A percentile compares a stretch with the other conserved stretches of the same genome.
phyloP scores from a whole-genome alignment of 2,329 filamentous ascomycete genomes.

The Microcyclosporella mali region DNA sequence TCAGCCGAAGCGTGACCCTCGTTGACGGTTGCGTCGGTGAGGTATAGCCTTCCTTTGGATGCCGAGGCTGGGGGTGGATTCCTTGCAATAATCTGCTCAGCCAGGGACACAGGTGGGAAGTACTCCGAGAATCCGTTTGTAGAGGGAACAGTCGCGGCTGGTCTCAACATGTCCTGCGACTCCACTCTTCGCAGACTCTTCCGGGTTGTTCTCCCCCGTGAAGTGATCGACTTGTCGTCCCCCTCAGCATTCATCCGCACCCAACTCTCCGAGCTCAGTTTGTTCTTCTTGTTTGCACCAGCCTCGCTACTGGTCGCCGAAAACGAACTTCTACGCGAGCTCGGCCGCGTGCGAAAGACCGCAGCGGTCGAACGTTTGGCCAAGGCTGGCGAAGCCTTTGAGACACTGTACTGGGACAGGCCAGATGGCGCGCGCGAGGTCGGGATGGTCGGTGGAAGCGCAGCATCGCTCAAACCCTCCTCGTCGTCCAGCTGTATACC shows the following conservation, averaged over 20 bases:
- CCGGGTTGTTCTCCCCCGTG: constrained; percentile 14
- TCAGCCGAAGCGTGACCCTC: constrained; percentile 17
- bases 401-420: constrained; percentile 60
- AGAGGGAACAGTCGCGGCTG: constrained; percentile 1
- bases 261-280: constrained; percentile 31
- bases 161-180: constrained; percentile 23
- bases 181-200: constrained; percentile 20
- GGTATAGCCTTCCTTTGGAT: constrained; percentile 30
- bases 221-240: constrained; percentile 19
- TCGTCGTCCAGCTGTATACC: constrained; percentile 26
- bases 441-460: constrained; percentile 38
- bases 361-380: constrained; percentile 5
- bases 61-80: constrained; percentile 34
- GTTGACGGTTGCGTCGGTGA: constrained; percentile 20
- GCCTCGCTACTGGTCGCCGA: constrained; percentile 8
- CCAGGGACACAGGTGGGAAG: constrained; percentile 14
- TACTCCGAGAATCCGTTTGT: background rate
- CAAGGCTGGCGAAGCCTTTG: constrained; percentile 37
- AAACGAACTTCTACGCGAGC: constrained; percentile 17
- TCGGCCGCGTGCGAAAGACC: constrained; percentile 11
- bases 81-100: constrained; percentile 24
- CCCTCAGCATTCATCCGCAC: constrained; percentile 19
- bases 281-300: constrained; percentile 31
- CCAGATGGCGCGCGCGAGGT: constrained; percentile 78
- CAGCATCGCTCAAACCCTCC: constrained; percentile 19